phyloP scores from a whole-genome alignment of 2,329 filamentous ascomycete genomes.

The Aspergillus ustus region DNA sequence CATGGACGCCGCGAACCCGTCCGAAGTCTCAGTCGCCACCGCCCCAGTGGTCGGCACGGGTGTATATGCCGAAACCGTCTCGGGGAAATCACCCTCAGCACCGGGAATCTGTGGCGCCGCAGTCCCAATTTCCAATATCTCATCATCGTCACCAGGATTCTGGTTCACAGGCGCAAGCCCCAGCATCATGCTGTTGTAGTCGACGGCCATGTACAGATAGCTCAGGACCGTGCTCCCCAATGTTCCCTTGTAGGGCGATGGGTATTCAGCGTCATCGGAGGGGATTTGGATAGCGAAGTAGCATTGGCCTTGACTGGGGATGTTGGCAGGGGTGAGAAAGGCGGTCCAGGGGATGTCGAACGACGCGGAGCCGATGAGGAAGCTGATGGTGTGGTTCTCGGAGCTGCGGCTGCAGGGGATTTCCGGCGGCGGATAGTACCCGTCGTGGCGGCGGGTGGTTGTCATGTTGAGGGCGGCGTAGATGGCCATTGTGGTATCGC shows the following conservation, averaged over 20 bases:
- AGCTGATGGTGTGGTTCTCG: slow-evolving; percentile 11
- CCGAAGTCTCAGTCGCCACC: slow-evolving; percentile 7
- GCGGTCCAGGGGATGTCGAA: slow-evolving; percentile 11
- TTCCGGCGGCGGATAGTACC: neutral
- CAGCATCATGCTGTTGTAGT: slow-evolving; percentile 12
- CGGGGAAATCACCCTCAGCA: slow-evolving; percentile 11
- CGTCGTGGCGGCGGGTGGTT: neutral
- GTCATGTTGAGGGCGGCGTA: slow-evolving; percentile 11
- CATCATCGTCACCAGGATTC: neutral
- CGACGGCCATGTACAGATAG: slow-evolving; percentile 9
- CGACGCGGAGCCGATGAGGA: slow-evolving; percentile 1
- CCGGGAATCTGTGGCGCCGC: slow-evolving; percentile 7
- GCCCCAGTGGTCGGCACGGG: slow-evolving; percentile 8
- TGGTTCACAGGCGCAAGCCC: slow-evolving; percentile 3
- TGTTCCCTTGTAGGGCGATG: neutral
- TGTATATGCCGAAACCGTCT: slow-evolving; percentile 8
- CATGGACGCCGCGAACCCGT: slow-evolving; percentile 3
- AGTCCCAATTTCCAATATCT: slow-evolving; percentile 10
- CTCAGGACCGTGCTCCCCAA: slow-evolving; percentile 1
- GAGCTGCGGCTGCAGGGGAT: slow-evolving; percentile 6
- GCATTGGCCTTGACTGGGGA: neutral
- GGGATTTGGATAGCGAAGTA: neutral
- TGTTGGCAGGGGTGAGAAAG: slow-evolving; percentile 1
- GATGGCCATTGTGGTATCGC: slow-evolving; percentile 1
- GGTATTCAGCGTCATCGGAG: neutral